Evolutionary conservation across 2,329 filamentous ascomycete species (phyloP), one percentile per base, ranked within the genome.

Genomic region (Aspergillus calidoustus): DNA sequence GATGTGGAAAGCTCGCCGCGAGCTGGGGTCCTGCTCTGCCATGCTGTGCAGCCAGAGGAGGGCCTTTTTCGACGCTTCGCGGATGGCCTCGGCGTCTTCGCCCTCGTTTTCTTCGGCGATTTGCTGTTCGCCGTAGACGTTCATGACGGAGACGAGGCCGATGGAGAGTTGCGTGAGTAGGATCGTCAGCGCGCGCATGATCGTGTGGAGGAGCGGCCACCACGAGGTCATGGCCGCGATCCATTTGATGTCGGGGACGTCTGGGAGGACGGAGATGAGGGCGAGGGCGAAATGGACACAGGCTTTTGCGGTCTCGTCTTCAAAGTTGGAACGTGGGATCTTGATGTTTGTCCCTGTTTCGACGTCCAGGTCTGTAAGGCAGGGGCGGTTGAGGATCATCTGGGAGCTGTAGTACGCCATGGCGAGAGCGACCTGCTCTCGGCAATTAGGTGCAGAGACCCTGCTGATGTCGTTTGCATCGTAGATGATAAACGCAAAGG

Each of bases 171-270:
- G 55, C 7, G 77, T 73, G 50, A 80, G 69, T 22, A 81, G 65
- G 17, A 80, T 68, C 15, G 73, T 76, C 1, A 69, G 68, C 4
- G 77, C 72, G 59, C 80, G 79, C 65, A 80, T 77, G 13, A 80
- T 64, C 44, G 75, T 74, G 59, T 80, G 77, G 31, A 80, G 64
- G 19, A 78, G 67, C 60, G 68, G 74, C 76, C 77, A 80, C 79
- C 77, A 80, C 3, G 76, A 75, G 1, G 72, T 70, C 6, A 75
- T 64, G 7, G 68, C 62, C 31, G 72, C 70, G 3, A 80, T 60
- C 58, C 74, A 75, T n/a, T 66, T 62, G 2, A 68, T 64, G 52
- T 78, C 72, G 0, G 74, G 72, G 30, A 72, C 61, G n/a, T 76
- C 70, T 2, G 78, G 77, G 1, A 80, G 69, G 8, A 58, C 41